Percentiles rank a stretch among this genome's conserved stretches.
Evolutionary conservation across 805 yeast genomes (phyloP).

Genomic region (Metschnikowia borealis): DNA sequence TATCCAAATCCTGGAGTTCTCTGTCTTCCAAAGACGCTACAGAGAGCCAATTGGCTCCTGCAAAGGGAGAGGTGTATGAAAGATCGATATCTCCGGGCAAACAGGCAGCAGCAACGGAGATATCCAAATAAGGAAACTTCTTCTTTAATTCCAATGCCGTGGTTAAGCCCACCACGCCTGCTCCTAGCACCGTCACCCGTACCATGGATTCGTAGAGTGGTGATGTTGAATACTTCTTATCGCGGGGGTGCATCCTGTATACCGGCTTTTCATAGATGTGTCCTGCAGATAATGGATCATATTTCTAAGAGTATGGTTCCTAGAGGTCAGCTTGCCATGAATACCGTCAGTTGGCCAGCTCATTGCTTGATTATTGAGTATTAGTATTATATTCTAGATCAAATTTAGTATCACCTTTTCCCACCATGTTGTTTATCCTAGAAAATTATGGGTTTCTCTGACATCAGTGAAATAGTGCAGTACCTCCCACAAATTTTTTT

Average conservation of each 20-base stretch:
- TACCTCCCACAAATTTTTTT: too few species aligned
- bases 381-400: too few species aligned
- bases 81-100: slow-evolving; percentile 54
- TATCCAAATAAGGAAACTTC: slow-evolving; percentile 14
- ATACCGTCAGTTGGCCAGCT: too few species aligned
- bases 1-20: slow-evolving; percentile 34
- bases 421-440: too few species aligned
- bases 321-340: too few species aligned
- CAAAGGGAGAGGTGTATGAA: slow-evolving; percentile 61
- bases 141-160: slow-evolving; percentile 29
- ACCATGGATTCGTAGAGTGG: neutral
- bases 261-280: neutral
- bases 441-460: too few species aligned
- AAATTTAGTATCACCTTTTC: too few species aligned
- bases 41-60: slow-evolving; percentile 71
- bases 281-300: neutral
- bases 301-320: too few species aligned
- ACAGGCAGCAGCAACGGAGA: slow-evolving; percentile 32
- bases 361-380: too few species aligned
- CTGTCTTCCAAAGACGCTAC: slow-evolving; percentile 45
- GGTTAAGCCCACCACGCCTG: slow-evolving; percentile 39
- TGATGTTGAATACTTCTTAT: neutral
- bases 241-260: neutral
- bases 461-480: too few species aligned
- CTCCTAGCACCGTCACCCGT: slow-evolving; percentile 20